Evolutionary conservation across 2,329 filamentous ascomycete species (phyloP).

Genomic region (Nothophaeocryptopus gaeumannii): DNA sequence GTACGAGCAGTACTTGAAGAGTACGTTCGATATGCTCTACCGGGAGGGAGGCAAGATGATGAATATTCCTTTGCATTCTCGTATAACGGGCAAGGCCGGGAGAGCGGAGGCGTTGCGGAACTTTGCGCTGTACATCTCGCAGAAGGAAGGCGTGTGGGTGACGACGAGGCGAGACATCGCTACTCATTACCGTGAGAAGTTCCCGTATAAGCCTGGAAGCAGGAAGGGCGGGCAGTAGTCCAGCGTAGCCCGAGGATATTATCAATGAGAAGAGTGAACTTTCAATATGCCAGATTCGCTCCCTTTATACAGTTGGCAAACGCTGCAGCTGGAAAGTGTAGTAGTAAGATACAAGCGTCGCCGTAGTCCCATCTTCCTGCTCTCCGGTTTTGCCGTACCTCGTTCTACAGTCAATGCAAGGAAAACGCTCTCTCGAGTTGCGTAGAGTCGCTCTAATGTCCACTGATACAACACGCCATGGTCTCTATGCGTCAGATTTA

Average conservation of each 20-base stretch:
- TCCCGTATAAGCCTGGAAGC: slow-evolving; percentile 32
- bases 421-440: slow-evolving; percentile 18
- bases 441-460: slow-evolving; percentile 16
- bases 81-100: slow-evolving; percentile 44
- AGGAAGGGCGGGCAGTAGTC: no score
- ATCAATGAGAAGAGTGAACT: neutral
- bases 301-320: slow-evolving; percentile 24
- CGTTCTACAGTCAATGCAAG: slow-evolving; percentile 25
- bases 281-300: slow-evolving; percentile 13
- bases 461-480: slow-evolving; percentile 19
- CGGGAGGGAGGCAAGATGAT: slow-evolving; percentile 44
- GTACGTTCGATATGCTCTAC: slow-evolving; percentile 43
- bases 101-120: slow-evolving; percentile 40
- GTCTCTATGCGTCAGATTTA: slow-evolving; percentile 17
- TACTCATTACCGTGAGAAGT: slow-evolving; percentile 39
- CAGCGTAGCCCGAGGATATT: neutral
- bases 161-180: slow-evolving; percentile 45
- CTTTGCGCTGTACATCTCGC: slow-evolving; percentile 40
- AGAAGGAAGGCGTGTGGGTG: slow-evolving; percentile 46
- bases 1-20: slow-evolving; percentile 42
- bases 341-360: slow-evolving; percentile 13
- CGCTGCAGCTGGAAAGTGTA: slow-evolving; percentile 12
- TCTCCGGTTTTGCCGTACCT: slow-evolving; percentile 14
- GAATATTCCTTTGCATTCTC: slow-evolving; percentile 43
- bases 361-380: slow-evolving; percentile 5